Base-by-base conservation (phyloP, 2,329 filamentous ascomycete species). In the Fusarium secorum region DNA sequence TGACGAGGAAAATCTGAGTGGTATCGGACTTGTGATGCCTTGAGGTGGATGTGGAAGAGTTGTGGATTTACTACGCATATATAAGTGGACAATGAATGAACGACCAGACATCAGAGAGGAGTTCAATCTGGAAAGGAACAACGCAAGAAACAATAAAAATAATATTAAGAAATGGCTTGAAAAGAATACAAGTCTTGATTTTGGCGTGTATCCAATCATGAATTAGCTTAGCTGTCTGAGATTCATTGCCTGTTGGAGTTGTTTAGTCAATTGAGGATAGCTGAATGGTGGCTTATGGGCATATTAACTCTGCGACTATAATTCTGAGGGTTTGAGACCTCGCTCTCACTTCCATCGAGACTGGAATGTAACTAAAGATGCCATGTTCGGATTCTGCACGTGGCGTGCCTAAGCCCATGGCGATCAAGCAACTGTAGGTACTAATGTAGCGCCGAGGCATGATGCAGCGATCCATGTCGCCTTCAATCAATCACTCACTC, bases 11-110 rank as follows among this genome's bases (percentile, higher is more conserved):
- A 87, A 88, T 69, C 89, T 94, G 78, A 96, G 95, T 75, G 95
- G 96, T 3, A 90, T 99, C 65, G 96, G 96, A 41, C 88, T 97
- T 77, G 93, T 97, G 28, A 94, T 97, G 90, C 84, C 85, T 33
- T 73, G 30, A 57, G 49, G 41, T 38, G 24, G 45, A 14, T 36
- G 24, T 20, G 14, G 30, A 41, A 38, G 26, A 30, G n/a, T 48
- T n/a, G 39, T 39, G 11, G 33, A 41, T 44, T 28, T 36, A 42
- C 36, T 11, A 14, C 15, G 22, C 32, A 46, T 15, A 44, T 33
- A 46, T 54, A 36, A 18, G 63, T 39, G 33, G 38, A 17, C 48
- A n/a, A 38, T 52, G 48, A 52, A 36, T 53, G 9, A 41, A 22
- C 14, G 36, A 28, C 24, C 26, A 48, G 52, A n/a, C 28, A 30